These are phyloP conservation scores for Ascochyta clinopodiicola DNA, from an alignment of 2,329 filamentous ascomycete species.

Conservation along the genomic window DNA sequence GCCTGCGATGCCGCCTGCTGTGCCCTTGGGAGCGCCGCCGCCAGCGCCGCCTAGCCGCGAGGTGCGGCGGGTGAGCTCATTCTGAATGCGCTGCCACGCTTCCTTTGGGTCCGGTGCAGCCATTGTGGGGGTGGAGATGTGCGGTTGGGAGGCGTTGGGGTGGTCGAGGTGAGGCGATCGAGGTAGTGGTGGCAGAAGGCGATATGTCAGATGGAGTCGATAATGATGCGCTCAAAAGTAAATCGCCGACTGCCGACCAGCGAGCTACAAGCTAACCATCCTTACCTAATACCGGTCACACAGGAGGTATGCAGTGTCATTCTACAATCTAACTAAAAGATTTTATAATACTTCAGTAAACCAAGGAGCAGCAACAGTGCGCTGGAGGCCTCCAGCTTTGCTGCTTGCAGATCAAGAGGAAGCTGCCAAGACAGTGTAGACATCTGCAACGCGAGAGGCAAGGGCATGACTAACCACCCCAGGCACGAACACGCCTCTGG, in stretches of 20 bases:
- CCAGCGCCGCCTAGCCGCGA: conserved; percentile 58
- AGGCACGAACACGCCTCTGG: neutral
- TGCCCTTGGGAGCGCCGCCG: conserved; percentile 56
- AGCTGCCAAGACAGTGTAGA: too few species aligned
- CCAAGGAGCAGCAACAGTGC: too few species aligned
- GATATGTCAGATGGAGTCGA: conserved; percentile 11
- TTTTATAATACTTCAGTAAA: too few species aligned
- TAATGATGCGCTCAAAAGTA: conserved; percentile 40
- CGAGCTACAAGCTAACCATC: too few species aligned
- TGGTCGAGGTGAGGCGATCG: conserved; percentile 9
- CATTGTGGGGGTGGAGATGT: conserved; percentile 37
- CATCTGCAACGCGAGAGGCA: neutral
- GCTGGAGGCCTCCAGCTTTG: too few species aligned
- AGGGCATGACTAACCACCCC: neutral
- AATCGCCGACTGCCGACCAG: conserved; percentile 19
- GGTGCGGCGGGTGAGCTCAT: conserved; percentile 59
- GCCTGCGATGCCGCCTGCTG: conserved; percentile 62
- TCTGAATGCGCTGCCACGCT: conserved; percentile 70
- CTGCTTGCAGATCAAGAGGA: too few species aligned
- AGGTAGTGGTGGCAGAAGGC: neutral
- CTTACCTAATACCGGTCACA: too few species aligned
- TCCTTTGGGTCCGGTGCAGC: conserved; percentile 65
- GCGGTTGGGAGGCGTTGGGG: conserved; percentile 21
- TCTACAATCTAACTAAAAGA: too few species aligned
- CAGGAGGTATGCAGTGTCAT: too few species aligned